Base-by-base conservation (phyloP, 2,329 filamentous ascomycete species). In the Alternaria sp. region DNA sequence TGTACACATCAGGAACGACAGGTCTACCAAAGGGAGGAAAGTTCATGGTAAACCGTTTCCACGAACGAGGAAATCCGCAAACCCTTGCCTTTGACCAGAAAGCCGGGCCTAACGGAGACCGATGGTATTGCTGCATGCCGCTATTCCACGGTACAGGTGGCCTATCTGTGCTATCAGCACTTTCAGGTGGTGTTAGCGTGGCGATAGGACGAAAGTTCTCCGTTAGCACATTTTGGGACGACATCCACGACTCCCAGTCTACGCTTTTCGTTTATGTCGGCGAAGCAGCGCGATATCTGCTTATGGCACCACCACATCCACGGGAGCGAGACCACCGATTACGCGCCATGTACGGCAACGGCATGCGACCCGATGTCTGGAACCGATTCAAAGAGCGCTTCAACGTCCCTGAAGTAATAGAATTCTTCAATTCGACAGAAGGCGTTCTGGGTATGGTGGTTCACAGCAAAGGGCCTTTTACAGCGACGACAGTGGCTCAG, bases 401-500 rank as follows among this genome's bases (percentile, higher is more conserved):
- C 76, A 84, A 84, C 57, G 84, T 91, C 59, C 79, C 83, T 7
- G 85, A 86, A 44, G 87, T 94, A 3, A 83, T 83, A 60, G 92
- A 94, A 78, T 93, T 94, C 79, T 94, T 93, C 83, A 91, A 90
- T 73, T 90, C 88, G 30, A 92, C 89, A 0, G 92, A 94, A 78
- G 90, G 90, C 33, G 84, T 92, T 47, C 84, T 93, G 66, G 78
- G 79, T 0, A 80, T 93, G 43, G 76, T 87, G 43, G 90, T 74
- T 2, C 70, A 74, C n/a, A 72, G 61, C 25, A 74, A 56, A 87
- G 90, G 18, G 84, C 88, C 53, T 88, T 88, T 78, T 81, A 87
- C 20, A 81, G 67, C 86, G 3, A 84, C 86, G 7, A 83, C 85
- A 28, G 89, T 94, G 1, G 92, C 90, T 0, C 89, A 92, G 68